Evolutionary conservation across 805 yeast species (phyloP).

Genomic region (Blastobotrys terrestris): DNA sequence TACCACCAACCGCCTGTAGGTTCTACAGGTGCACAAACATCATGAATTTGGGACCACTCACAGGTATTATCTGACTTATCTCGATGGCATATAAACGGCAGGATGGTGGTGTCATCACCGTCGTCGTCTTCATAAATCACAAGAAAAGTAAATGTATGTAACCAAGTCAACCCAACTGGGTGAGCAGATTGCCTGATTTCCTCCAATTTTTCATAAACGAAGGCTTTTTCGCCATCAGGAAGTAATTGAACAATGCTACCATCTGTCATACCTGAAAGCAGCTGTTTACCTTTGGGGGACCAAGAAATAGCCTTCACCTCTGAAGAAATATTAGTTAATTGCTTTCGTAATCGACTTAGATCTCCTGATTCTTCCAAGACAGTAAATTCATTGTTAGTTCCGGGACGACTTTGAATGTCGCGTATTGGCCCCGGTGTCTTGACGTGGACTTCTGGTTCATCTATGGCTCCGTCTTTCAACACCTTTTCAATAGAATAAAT

Average conservation of each 20-base stretch:
- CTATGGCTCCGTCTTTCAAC: neutral
- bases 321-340: neutral
- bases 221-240: neutral
- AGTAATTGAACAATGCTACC: constrained; percentile 10
- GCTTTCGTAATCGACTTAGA: constrained; percentile 3
- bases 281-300: constrained; percentile 25
- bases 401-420: constrained; percentile 17
- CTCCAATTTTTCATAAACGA: neutral
- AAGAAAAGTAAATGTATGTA: constrained; percentile 10
- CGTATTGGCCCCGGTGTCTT: constrained; percentile 2
- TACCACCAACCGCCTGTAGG: constrained; percentile 23
- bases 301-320: constrained; percentile 18
- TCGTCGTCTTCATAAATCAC: neutral
- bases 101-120: neutral
- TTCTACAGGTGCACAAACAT: constrained; percentile 30
- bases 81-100: constrained; percentile 3
- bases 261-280: constrained; percentile 18
- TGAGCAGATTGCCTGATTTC: neutral
- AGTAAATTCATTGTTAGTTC: constrained; percentile 11
- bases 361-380: constrained; percentile 12
- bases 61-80: constrained; percentile 15
- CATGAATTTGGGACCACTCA: constrained; percentile 16
- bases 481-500: neutral
- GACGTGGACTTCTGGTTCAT: neutral
- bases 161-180: constrained; percentile 18